Conservation (phyloP, 2,329 filamentous ascomycete species). For the Pseudogymnoascus sp. region DNA sequence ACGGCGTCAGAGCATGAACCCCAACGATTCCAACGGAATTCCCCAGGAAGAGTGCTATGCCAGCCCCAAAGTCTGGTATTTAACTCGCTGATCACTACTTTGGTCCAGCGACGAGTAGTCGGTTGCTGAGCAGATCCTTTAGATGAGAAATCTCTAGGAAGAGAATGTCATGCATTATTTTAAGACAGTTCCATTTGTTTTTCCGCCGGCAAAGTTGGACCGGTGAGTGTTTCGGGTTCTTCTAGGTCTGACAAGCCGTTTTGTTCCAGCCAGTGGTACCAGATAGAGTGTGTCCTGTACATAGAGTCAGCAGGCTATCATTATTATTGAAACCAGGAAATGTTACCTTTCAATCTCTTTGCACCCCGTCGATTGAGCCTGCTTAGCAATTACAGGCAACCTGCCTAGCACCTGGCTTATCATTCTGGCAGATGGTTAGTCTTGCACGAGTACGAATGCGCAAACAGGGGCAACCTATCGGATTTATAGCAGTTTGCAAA, state of each 20-base stretch:
- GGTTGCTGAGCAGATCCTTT: background rate
- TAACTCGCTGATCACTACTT: slow-evolving; percentile 9
- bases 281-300: background rate
- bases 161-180: slow-evolving; percentile 8
- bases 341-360: background rate
- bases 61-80: slow-evolving; percentile 13
- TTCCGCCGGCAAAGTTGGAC: background rate
- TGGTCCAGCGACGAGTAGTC: background rate
- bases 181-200: background rate
- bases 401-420: slow-evolving; percentile 11
- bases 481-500: slow-evolving; percentile 13
- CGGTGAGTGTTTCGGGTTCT: background rate
- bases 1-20: slow-evolving; percentile 11
- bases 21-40: slow-evolving; percentile 14
- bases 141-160: background rate
- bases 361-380: background rate
- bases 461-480: slow-evolving; percentile 13
- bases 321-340: background rate
- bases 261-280: slow-evolving; percentile 2
- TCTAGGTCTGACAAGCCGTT: background rate
- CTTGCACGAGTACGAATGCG: background rate
- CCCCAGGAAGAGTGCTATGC: slow-evolving; percentile 8
- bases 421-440: slow-evolving; percentile 11
- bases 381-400: background rate
- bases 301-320: background rate